Conservation (phyloP, 2,329 filamentous ascomycete genomes). For the Colletotrichum filicis region DNA sequence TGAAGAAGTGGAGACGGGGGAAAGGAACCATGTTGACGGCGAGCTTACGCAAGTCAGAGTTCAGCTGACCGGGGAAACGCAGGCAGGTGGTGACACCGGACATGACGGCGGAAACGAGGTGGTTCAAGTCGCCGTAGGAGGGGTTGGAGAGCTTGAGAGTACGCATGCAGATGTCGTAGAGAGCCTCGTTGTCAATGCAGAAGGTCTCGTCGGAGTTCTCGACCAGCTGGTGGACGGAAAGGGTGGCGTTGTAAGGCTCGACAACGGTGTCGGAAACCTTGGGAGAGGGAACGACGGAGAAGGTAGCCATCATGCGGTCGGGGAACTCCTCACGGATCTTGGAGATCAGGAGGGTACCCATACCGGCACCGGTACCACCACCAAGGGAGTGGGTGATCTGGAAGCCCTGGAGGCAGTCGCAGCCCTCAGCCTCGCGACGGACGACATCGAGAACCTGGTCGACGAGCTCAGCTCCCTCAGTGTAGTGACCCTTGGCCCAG, state of each 20-base stretch:
- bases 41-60: slow-evolving; percentile 99
- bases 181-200: slow-evolving; percentile 99
- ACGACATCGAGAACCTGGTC: slow-evolving; percentile 99
- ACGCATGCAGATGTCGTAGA: slow-evolving; percentile 99
- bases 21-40: slow-evolving; percentile 99
- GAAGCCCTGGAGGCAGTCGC: slow-evolving; percentile 99
- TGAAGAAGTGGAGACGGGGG: slow-evolving; percentile 99
- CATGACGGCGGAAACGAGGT: slow-evolving; percentile 99
- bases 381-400: slow-evolving; percentile 99
- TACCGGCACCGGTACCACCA: slow-evolving; percentile 99
- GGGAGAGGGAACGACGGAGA: slow-evolving; percentile 97
- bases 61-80: slow-evolving; percentile 99
- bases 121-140: slow-evolving; percentile 99
- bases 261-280: slow-evolving; percentile 99
- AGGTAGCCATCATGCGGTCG: slow-evolving; percentile 99
- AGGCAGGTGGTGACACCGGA: slow-evolving; percentile 98
- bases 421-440: slow-evolving; percentile 97
- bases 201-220: slow-evolving; percentile 99
- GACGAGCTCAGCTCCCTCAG: slow-evolving; percentile 98
- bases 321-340: slow-evolving; percentile 99
- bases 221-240: slow-evolving; percentile 98
- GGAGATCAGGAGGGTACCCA: slow-evolving; percentile 99
- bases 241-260: slow-evolving; percentile 99
- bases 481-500: slow-evolving; percentile 99
- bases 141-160: slow-evolving; percentile 99